phyloP scores from a whole-genome alignment of 257 asterid species.

The Echium plantagineum region DNA sequence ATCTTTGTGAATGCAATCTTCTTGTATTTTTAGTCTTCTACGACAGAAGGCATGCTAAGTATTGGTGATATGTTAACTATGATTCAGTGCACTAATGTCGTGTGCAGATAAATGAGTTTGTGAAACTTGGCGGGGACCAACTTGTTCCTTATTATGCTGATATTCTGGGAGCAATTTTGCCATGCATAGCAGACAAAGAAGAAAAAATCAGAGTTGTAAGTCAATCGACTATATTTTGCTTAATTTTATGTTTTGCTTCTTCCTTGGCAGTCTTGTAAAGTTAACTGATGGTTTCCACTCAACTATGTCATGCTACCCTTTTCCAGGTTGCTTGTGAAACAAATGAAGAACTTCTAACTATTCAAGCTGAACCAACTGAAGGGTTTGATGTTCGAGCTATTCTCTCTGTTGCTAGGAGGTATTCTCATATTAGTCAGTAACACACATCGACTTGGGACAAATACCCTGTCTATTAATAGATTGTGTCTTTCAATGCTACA shows the following conservation, averaged over 20 bases:
- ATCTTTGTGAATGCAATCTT: neutral
- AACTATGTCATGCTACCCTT: neutral
- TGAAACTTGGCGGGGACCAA: slow-evolving; percentile 98
- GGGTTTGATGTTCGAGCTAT: slow-evolving; percentile 86
- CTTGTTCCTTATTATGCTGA: slow-evolving; percentile 96
- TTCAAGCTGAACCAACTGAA: slow-evolving; percentile 74
- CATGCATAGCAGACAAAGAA: slow-evolving; percentile 97
- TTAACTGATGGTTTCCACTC: neutral
- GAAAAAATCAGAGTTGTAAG: slow-evolving; percentile 96
- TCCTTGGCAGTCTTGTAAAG: neutral
- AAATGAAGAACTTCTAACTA: slow-evolving; percentile 86
- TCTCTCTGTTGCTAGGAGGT: slow-evolving; percentile 91
- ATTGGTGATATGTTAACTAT: slow-evolving; percentile 15
- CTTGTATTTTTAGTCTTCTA: neutral
- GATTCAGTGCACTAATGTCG: slow-evolving; percentile 9
- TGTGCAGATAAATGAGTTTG: slow-evolving; percentile 87
- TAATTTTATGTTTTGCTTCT: neutral
- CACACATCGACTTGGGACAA: neutral
- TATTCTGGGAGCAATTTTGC: slow-evolving; percentile 91
- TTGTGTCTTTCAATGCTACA: neutral
- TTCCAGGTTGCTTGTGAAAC: slow-evolving; percentile 92
- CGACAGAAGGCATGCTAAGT: neutral
- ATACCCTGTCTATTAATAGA: neutral
- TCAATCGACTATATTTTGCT: neutral
- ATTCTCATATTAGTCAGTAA: neutral